Evolutionary conservation across 2,329 filamentous ascomycete genomes (phyloP).

Genomic region (Ceratocystis alfenasii): DNA sequence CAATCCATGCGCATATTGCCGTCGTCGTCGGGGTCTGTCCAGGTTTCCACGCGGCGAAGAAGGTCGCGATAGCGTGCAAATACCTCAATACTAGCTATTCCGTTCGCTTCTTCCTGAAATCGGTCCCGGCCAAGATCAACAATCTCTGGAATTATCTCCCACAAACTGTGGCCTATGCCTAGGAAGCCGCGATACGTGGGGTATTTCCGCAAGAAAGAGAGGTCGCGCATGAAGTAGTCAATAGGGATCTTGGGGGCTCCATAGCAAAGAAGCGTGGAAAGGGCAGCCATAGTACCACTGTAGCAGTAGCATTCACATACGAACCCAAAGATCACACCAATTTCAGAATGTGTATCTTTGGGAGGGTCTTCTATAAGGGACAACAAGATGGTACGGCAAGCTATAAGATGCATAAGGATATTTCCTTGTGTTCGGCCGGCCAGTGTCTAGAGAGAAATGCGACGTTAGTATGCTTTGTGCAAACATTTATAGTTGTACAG

Average conservation of each 20-base stretch:
- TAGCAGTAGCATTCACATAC: conserved; percentile 20
- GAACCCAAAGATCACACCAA: conserved; percentile 20
- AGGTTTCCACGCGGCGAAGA: conserved; percentile 9
- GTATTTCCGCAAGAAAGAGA: conserved; percentile 13
- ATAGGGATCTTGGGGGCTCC: conserved; percentile 11
- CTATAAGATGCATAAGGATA: conserved; percentile 19
- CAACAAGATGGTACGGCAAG: conserved; percentile 16
- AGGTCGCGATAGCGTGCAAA: conserved; percentile 17
- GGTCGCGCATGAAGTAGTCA: conserved; percentile 19
- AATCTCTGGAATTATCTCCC: conserved; percentile 18
- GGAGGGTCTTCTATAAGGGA: conserved; percentile 6
- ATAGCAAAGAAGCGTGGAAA: conserved; percentile 16
- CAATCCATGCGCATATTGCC: conserved; percentile 18
- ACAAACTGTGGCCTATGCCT: conserved; percentile 18
- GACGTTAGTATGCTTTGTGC: not conserved
- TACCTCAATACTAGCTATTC: conserved; percentile 13
- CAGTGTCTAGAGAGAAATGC: conserved; percentile 13
- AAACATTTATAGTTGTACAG: not conserved
- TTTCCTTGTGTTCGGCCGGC: conserved; percentile 17
- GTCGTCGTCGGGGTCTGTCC: conserved; percentile 19
- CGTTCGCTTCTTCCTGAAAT: conserved; percentile 14
- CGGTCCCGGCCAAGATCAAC: conserved; percentile 15
- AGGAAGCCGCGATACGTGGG: conserved; percentile 16
- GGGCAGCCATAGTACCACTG: conserved; percentile 7
- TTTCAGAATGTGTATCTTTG: not conserved